Conservation (phyloP, 768 basidiomycete species). For the Macrolepiota fuliginosa region DNA sequence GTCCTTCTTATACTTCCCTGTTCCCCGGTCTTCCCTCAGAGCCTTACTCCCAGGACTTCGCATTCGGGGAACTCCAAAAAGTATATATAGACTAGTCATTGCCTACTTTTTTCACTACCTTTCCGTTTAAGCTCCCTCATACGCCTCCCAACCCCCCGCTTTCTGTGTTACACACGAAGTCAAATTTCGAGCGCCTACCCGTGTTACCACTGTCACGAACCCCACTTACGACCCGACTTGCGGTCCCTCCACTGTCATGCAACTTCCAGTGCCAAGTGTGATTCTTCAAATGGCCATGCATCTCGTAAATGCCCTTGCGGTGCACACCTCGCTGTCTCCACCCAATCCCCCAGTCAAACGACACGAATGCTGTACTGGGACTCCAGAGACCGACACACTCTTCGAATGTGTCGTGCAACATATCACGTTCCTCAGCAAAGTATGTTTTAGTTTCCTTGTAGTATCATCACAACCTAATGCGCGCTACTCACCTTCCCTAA, state of each 20-base stretch:
- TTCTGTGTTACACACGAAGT: too few species aligned
- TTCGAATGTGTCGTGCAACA: slow-evolving; percentile 36
- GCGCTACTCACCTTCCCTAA: not conserved
- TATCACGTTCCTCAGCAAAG: slow-evolving; percentile 36
- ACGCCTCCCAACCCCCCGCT: not conserved
- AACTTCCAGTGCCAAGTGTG: slow-evolving; percentile 1
- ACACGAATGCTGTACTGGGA: slow-evolving; percentile 26
- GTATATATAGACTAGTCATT: slow-evolving; percentile 1
- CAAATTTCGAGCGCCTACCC: not conserved
- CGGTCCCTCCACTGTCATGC: not conserved
- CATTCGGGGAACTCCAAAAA: slow-evolving; percentile 7
- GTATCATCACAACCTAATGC: not conserved
- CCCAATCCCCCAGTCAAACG: slow-evolving; percentile 36
- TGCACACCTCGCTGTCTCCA: slow-evolving; percentile 35
- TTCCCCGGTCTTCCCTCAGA: slow-evolving; percentile 2
- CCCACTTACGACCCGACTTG: not conserved
- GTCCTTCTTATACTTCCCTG: not conserved
- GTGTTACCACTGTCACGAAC: not conserved
- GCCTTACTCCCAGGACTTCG: not conserved
- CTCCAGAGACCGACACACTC: slow-evolving; percentile 25
- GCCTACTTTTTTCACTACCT: not conserved
- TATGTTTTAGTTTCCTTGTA: slow-evolving; percentile 26
- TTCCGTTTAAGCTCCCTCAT: not conserved
- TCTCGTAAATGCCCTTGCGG: slow-evolving; percentile 28
- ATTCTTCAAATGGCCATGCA: not conserved